Evolutionary conservation across 768 basidiomycete genomes (phyloP).

Genomic region (Hericium erinaceus): DNA sequence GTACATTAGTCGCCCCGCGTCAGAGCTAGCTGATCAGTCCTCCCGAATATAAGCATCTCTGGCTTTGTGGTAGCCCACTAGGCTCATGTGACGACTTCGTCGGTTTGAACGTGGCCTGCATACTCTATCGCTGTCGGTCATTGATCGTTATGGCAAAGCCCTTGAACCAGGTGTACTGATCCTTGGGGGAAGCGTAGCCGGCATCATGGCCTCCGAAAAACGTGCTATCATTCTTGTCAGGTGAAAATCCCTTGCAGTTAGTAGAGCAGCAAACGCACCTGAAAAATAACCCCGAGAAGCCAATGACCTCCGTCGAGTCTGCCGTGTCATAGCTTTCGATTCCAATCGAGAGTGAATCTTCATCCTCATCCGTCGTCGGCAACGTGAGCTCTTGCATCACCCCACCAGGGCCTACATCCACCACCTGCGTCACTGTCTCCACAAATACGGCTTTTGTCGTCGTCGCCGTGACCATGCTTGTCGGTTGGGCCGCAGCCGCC

Average conservation of each 20-base stretch:
- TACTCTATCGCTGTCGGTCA: background rate
- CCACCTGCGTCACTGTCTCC: background rate
- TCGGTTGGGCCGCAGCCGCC: too few species aligned
- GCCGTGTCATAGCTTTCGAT: background rate
- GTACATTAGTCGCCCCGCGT: too few species aligned
- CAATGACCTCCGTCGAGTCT: slow-evolving; percentile 16
- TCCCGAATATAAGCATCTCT: too few species aligned
- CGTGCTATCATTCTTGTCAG: slow-evolving; percentile 33
- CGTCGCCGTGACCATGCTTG: background rate
- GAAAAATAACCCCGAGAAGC: slow-evolving; percentile 57
- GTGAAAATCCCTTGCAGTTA: background rate
- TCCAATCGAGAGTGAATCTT: too few species aligned
- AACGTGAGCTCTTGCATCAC: background rate
- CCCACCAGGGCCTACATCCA: background rate
- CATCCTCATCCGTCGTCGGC: background rate
- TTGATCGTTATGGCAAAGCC: slow-evolving; percentile 42
- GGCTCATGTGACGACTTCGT: too few species aligned
- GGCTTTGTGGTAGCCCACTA: too few species aligned
- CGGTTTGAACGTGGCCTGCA: too few species aligned
- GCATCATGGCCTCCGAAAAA: slow-evolving; percentile 73
- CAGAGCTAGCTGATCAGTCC: too few species aligned
- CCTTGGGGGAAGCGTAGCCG: slow-evolving; percentile 58
- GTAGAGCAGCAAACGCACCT: slow-evolving; percentile 34
- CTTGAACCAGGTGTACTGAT: slow-evolving; percentile 74
- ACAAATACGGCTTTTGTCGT: background rate